These are phyloP conservation scores for Nannochloris sp. DNA, from an alignment of 139 green algal genomes.

Conservation along the genomic window DNA sequence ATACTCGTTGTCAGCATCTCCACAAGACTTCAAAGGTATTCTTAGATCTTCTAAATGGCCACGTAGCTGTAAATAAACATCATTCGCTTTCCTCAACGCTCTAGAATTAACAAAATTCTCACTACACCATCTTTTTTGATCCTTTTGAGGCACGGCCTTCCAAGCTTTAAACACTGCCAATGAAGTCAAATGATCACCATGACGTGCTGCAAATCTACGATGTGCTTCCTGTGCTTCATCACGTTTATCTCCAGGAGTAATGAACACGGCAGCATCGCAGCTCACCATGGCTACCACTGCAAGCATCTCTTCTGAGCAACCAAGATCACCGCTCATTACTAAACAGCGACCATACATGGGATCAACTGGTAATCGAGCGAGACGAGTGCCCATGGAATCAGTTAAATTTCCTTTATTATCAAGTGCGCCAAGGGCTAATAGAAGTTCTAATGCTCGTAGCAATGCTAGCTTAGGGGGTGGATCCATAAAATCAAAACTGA, in stretches of 20 bases:
- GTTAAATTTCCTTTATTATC: constrained; percentile 51
- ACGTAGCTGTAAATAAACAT: constrained; percentile 62
- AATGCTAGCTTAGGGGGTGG: constrained; percentile 78
- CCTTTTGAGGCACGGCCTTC: constrained; percentile 18
- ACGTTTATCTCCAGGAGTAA: constrained; percentile 39
- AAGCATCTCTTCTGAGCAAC: constrained; percentile 60
- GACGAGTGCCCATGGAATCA: constrained; percentile 29
- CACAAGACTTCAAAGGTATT: constrained; percentile 39
- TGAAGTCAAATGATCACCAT: constrained; percentile 77
- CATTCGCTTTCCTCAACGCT: constrained; percentile 59
- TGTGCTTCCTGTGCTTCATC: constrained; percentile 52
- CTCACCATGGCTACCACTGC: constrained; percentile 75
- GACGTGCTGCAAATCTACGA: constrained; percentile 45
- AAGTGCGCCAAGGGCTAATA: constrained; percentile 71
- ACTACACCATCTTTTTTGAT: constrained; percentile 31
- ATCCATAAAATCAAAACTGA: constrained; percentile 88
- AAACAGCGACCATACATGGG: constrained; percentile 55
- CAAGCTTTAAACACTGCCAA: constrained; percentile 59
- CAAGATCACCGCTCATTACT: constrained; percentile 31
- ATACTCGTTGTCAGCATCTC: constrained; percentile 44
- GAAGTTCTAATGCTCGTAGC: constrained; percentile 68
- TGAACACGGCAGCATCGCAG: constrained; percentile 33
- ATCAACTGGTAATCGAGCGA: constrained; percentile 78
- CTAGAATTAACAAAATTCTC: constrained; percentile 37
- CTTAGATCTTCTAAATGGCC: constrained; percentile 21